A percentile compares a stretch with the other conserved stretches of the same genome.
phyloP scores from a whole-genome alignment of 768 basidiomycete genomes.

The Phylloporus sp. region DNA sequence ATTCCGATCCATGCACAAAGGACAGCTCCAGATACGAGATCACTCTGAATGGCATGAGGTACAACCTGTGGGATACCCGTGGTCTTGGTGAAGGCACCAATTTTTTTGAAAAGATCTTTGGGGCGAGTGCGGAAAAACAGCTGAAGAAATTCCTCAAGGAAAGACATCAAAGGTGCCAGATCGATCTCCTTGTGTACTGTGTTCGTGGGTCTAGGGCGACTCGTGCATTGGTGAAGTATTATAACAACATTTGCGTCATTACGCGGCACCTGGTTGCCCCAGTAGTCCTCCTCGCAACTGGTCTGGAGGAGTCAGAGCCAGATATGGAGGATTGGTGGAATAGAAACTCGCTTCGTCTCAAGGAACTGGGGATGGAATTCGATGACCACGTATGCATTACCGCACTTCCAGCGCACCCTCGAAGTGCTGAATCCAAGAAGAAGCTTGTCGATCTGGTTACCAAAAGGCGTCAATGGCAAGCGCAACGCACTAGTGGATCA shows the following conservation, averaged over 20 bases:
- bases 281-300: constrained; percentile 35
- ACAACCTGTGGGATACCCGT: constrained; percentile 34
- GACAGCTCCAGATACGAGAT: not conserved
- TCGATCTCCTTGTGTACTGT: constrained; percentile 40
- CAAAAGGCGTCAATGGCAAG: constrained; percentile 6
- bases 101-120: constrained; percentile 10
- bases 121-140: constrained; percentile 9
- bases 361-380: constrained; percentile 28
- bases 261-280: constrained; percentile 37
- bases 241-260: constrained; percentile 31
- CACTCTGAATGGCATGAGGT: constrained; percentile 1
- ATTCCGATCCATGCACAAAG: constrained; percentile 18
- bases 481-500: not conserved
- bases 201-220: constrained; percentile 35
- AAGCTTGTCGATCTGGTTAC: constrained; percentile 15
- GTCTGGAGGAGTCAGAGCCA: constrained; percentile 28
- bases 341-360: constrained; percentile 26
- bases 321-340: constrained; percentile 32
- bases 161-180: constrained; percentile 21
- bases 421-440: constrained; percentile 9
- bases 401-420: constrained; percentile 13
- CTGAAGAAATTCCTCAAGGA: constrained; percentile 21
- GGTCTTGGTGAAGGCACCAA: constrained; percentile 32
- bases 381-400: constrained; percentile 39
- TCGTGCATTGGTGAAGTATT: constrained; percentile 27